Evolutionary conservation across 192 early-diverging fungal species (phyloP), one percentile per base, ranked within the genome.

Genomic region (Rhizophagus clarus): DNA sequence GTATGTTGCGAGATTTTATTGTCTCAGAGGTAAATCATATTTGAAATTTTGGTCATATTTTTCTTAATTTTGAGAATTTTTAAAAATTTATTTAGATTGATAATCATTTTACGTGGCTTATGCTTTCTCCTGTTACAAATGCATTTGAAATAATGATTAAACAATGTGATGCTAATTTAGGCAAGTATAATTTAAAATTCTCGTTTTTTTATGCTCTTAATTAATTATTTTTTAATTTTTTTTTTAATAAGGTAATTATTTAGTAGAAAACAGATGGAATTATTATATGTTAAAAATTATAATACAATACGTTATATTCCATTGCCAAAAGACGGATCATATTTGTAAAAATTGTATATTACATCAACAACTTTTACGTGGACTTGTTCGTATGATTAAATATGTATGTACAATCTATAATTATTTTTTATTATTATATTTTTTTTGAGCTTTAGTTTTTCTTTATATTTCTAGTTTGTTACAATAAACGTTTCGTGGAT

Each of bases 21-120:
- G 62, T 63, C 3, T 63, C 62, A 9, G 62, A 63, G 62, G 62
- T 63, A 63, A 45, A 12, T 12, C 42, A 45, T 45, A 45, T 45
- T 45, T 45, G 42, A 2, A 12, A 45, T 45, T 45, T 12, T 45
- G 42, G 11, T 1, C 42, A 11, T 45, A 40, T 8, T 40, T 63
- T 63, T 22, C 20, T 63, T n/a, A 63, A 26, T 63, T n/a, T 62
- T 24, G 61, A 22, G 9, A 62, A 10, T 24, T n/a, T n/a, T 8
- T 62, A 62, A 63, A 10, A 28, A 24, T 5, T 63, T 26, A 26
- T 63, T 28, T 26, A 63, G 62, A 63, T 63, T n/a, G 62, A 63
- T 63, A 63, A 63, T 63, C 62, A 63, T 12, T 63, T 63, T n/a
- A 63, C 62, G 12, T 63, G 62, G 62, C 10, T 63, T 28, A 63